phyloP scores from a whole-genome alignment of 208 protist genomes.

The Leishmania tarentolae region DNA sequence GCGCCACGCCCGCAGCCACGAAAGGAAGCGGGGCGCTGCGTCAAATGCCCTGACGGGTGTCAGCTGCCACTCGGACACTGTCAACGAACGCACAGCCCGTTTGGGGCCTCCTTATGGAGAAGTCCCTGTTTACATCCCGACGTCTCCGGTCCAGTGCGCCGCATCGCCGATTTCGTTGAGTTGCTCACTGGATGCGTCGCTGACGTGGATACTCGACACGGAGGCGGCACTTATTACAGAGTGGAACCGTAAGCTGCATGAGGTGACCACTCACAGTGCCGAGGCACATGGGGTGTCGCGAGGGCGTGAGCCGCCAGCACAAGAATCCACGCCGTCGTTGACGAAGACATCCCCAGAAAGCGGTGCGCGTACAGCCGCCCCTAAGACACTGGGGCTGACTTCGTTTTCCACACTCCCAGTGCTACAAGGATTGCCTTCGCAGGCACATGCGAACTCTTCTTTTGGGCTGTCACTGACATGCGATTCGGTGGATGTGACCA shows the following conservation, averaged over 20 bases:
- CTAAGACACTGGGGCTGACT: not conserved
- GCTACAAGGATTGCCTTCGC: not conserved
- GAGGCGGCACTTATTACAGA: conserved; percentile 36
- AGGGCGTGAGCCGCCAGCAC: not conserved
- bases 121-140: conserved; percentile 7
- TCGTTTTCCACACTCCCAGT: not conserved
- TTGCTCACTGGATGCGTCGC: conserved; percentile 1
- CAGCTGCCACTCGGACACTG: conserved; percentile 6
- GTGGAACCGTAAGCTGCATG: conserved; percentile 29
- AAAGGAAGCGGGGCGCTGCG: conserved; percentile 27
- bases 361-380: not conserved
- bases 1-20: conserved; percentile 2
- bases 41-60: conserved; percentile 22
- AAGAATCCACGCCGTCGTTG: not conserved
- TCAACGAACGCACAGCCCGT: not conserved
- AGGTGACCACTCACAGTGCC: not conserved
- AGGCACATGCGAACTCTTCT: not conserved
- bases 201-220: conserved; percentile 40
- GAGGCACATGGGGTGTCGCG: not conserved
- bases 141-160: conserved; percentile 24
- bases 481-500: conserved; percentile 27
- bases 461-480: conserved; percentile 20
- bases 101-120: conserved; percentile 6
- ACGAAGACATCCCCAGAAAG: not conserved
- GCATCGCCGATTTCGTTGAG: conserved; percentile 4